phyloP scores from a whole-genome alignment of 371 early-diverging fungal genomes.

The Apophysomyces trapeziformis region DNA sequence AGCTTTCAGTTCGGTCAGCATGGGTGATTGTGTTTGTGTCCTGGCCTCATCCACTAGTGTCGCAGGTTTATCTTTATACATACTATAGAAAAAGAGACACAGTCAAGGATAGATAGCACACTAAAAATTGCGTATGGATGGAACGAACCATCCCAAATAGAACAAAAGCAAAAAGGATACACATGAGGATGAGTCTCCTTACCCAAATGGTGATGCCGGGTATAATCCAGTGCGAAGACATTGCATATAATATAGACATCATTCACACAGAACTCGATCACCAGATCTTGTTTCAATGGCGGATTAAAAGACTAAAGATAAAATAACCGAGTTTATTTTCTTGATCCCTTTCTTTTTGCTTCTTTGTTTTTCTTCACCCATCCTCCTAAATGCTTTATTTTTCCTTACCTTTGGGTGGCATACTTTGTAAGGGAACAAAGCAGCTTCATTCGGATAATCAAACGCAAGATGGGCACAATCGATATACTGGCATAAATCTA shows the following conservation, averaged over 20 bases:
- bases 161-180: constrained; percentile 12
- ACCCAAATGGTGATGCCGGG: constrained; percentile 2
- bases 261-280: constrained; percentile 48
- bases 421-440: constrained; percentile 52
- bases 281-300: constrained; percentile 47
- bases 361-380: no score
- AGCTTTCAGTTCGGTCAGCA: constrained; percentile 39
- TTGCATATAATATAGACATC: constrained; percentile 46
- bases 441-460: constrained; percentile 43
- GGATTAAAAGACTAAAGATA: constrained; percentile 39
- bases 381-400: background rate
- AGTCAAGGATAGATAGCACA: background rate
- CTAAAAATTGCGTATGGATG: background rate
- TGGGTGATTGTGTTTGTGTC: constrained; percentile 51
- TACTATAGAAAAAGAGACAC: constrained; percentile 18
- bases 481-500: constrained; percentile 36
- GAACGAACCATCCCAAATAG: background rate
- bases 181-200: constrained; percentile 14
- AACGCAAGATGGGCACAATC: constrained; percentile 46
- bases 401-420: constrained; percentile 50
- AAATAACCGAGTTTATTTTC: background rate
- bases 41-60: constrained; percentile 37
- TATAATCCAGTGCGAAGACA: constrained; percentile 36
- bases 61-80: constrained; percentile 49
- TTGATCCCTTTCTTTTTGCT: background rate